Base-by-base conservation (phyloP, 345 rosid genomes). In the Clarkia xantiana region DNA sequence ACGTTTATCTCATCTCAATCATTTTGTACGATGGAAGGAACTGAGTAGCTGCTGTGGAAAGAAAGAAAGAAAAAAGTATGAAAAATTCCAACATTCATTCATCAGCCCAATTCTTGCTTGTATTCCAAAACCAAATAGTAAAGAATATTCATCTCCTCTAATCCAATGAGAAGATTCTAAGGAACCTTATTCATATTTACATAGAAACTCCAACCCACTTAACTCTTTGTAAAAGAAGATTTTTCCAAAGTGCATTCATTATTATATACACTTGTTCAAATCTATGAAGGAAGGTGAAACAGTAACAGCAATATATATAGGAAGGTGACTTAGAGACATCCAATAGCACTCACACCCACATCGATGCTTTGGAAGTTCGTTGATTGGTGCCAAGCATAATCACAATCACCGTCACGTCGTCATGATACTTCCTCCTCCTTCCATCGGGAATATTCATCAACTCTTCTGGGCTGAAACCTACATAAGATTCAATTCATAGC, bases 361-460 rank as follows among this genome's bases (percentile, higher is more conserved):
- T 91, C 18, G 98, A 91, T 51, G 98, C 98, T 73, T 80, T 86
- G 14, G 84, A 62, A 4, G 93, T 80, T 48, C 98, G 86, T 52
- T 84, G 86, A 60, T 81, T 78, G 0, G 79, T 66, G 58, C 98
- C 94, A 4, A 86, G 87, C 41, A 84, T 77, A 62, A 91, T 72
- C 54, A 91, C 85, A 16, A 91, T 76, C 11, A 86, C 80, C 40
- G 98, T 86, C 41, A 91, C 86, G 63, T 91, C 98, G 29, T 91
- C 98, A 19, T 86, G 98, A 64, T 91, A 91, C 63, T 89, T 86
- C 76, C 94, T 70, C 67, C 84, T 80, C 79, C 93, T 61, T 43
- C 98, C 98, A 17, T 86, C 85, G n/a, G 96, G 98, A 55, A 91
- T 62, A 55, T 67, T 86, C 90, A 75, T 72, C 82, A 91, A 52